These are phyloP conservation scores for Aspergillus japonicus DNA, from an alignment of 2,329 filamentous ascomycete genomes.

Conservation along the genomic window DNA sequence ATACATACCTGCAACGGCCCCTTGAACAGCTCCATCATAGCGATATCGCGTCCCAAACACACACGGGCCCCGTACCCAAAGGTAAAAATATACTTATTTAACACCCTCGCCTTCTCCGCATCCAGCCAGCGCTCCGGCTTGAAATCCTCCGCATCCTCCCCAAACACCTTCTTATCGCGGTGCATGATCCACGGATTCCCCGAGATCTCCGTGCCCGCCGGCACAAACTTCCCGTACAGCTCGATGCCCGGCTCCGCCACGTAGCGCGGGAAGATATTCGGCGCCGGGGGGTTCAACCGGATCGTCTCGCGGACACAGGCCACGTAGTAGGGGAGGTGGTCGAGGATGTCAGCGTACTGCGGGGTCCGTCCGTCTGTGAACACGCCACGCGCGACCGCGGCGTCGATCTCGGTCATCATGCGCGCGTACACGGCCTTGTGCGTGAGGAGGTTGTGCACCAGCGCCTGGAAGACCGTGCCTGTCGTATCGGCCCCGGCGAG, in stretches of 20 bases:
- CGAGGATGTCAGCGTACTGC: constrained; percentile 45
- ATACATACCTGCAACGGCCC: constrained; percentile 31
- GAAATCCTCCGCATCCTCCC: constrained; percentile 42
- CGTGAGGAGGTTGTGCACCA: constrained; percentile 46
- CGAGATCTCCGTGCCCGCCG: constrained; percentile 47
- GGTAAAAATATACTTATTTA: constrained; percentile 49
- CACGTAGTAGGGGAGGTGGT: constrained; percentile 49
- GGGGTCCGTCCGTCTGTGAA: constrained; percentile 31
- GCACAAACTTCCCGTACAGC: constrained; percentile 42
- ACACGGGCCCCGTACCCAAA: constrained; percentile 53
- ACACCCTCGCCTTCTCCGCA: constrained; percentile 40
- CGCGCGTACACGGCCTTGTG: constrained; percentile 44
- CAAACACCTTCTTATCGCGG: constrained; percentile 44
- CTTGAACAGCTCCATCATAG: constrained; percentile 56
- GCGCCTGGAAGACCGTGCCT: constrained; percentile 51
- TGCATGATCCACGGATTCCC: constrained; percentile 51
- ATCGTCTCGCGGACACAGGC: constrained; percentile 54
- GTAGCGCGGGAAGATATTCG: constrained; percentile 52
- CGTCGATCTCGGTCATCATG: constrained; percentile 50
- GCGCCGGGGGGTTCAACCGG: constrained; percentile 52
- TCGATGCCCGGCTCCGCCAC: constrained; percentile 39
- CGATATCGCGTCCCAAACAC: constrained; percentile 53
- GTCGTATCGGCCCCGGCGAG: constrained; percentile 56
- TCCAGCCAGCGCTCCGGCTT: constrained; percentile 45
- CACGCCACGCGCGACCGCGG: constrained; percentile 32